phyloP scores from a whole-genome alignment of 371 early-diverging fungal species.

The Chytridium lagenaria region DNA sequence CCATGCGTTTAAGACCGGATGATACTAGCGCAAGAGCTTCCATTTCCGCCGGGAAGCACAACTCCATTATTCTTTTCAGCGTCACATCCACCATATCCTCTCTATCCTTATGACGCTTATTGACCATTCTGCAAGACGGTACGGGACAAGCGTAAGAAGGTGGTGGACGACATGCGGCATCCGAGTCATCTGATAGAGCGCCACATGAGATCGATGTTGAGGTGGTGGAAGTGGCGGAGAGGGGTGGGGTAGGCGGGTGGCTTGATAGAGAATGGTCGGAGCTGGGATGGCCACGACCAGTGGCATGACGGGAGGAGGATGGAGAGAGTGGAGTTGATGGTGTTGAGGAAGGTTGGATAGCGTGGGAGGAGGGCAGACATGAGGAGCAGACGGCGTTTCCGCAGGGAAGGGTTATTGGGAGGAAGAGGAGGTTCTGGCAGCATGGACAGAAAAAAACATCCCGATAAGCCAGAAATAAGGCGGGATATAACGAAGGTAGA shows the following conservation, averaged over 20 bases:
- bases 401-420: conserved; percentile 27
- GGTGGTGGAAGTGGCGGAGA: too few relatives aligned
- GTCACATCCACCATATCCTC: conserved; percentile 23
- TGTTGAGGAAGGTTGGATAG: not conserved
- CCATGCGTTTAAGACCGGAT: not conserved
- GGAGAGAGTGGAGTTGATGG: not conserved
- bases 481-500: not conserved
- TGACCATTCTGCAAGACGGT: not conserved
- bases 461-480: not conserved
- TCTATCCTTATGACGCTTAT: conserved; percentile 7
- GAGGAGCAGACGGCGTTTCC: conserved; percentile 11
- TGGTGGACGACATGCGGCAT: conserved; percentile 14
- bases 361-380: conserved; percentile 6
- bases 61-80: conserved; percentile 16
- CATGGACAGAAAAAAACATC: conserved; percentile 6
- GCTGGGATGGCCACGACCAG: too few relatives aligned
- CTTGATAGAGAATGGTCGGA: too few relatives aligned
- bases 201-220: not conserved
- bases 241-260: not conserved
- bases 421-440: conserved; percentile 18
- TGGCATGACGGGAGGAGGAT: not conserved
- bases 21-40: not conserved
- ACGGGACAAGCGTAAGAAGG: conserved; percentile 15
- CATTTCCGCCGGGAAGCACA: conserved; percentile 17
- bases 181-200: conserved; percentile 5